These are phyloP conservation scores for Candida suzukii DNA, from an alignment of 805 yeast genomes.

Conservation along the genomic window DNA sequence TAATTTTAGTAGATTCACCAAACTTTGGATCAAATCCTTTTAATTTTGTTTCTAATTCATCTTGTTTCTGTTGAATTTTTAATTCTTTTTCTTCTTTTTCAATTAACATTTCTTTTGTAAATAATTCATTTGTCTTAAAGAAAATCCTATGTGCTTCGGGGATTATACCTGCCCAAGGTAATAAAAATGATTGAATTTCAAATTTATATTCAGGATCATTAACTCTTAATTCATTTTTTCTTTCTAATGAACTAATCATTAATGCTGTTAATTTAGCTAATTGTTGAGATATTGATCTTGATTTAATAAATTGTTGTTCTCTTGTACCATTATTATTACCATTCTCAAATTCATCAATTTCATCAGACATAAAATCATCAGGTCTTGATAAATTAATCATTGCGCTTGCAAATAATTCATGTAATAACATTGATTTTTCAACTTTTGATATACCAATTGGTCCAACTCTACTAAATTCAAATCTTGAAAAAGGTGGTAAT, in stretches of 20 bases:
- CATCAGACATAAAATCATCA: constrained; percentile 14
- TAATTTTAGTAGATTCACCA: too few relatives aligned
- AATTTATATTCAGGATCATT: constrained; percentile 46
- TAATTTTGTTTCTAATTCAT: neutral
- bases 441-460: constrained; percentile 43
- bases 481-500: constrained; percentile 4
- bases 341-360: constrained; percentile 6
- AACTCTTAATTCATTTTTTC: constrained; percentile 35
- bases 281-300: constrained; percentile 27
- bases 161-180: constrained; percentile 57
- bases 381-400: constrained; percentile 33
- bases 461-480: constrained; percentile 53
- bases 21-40: too few relatives aligned
- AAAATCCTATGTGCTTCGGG: constrained; percentile 60
- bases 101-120: neutral
- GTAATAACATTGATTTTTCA: constrained; percentile 61
- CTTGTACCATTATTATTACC: constrained; percentile 11
- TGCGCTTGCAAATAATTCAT: constrained; percentile 59
- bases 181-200: constrained; percentile 52
- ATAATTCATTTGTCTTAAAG: constrained; percentile 11
- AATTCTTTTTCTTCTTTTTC: constrained; percentile 2
- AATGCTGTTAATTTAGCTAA: constrained; percentile 51
- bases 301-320: constrained; percentile 22
- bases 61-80: too few relatives aligned
- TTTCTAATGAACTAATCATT: constrained; percentile 49